Evolutionary conservation across 2,329 filamentous ascomycete genomes (phyloP).

Genomic region (Penicillium decumbens): DNA sequence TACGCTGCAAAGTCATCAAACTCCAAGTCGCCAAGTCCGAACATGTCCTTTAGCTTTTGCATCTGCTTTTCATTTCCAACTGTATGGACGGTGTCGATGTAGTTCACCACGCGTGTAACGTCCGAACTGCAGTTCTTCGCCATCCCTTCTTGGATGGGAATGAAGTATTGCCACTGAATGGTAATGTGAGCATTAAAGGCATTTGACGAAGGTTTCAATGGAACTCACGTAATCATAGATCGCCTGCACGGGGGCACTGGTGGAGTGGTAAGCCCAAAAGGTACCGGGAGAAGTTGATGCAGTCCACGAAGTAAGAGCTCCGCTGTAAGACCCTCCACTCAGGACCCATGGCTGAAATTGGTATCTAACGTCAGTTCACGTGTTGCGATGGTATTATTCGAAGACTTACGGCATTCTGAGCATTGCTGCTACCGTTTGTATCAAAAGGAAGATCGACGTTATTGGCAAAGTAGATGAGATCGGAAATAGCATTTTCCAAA

Average conservation of each 20-base stretch:
- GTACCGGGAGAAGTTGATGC: constrained; percentile 51
- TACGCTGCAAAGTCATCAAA: constrained; percentile 50
- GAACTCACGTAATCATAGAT: constrained; percentile 48
- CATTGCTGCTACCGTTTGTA: constrained; percentile 45
- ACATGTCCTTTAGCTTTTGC: constrained; percentile 48
- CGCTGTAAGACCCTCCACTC: constrained; percentile 54
- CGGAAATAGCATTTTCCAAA: constrained; percentile 51
- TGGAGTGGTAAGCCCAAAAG: constrained; percentile 58
- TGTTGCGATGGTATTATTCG: not conserved
- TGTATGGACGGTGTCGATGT: constrained; percentile 50
- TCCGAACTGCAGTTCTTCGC: constrained; percentile 55
- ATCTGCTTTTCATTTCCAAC: constrained; percentile 43
- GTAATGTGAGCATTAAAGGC: not conserved
- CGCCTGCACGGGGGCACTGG: constrained; percentile 53
- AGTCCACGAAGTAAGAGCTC: constrained; percentile 55
- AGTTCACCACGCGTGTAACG: constrained; percentile 48
- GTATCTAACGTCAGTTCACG: too few species aligned
- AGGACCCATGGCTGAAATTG: constrained; percentile 51
- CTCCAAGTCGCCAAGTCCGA: constrained; percentile 49
- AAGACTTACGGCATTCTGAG: constrained; percentile 43
- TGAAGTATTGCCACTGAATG: constrained; percentile 53
- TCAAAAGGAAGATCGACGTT: constrained; percentile 54
- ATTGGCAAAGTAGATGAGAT: constrained; percentile 53
- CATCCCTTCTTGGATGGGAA: constrained; percentile 55
- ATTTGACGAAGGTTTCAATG: not conserved